These are phyloP conservation scores for Escovopsis weberi DNA, from an alignment of 2,329 filamentous ascomycete genomes.

Conservation along the genomic window DNA sequence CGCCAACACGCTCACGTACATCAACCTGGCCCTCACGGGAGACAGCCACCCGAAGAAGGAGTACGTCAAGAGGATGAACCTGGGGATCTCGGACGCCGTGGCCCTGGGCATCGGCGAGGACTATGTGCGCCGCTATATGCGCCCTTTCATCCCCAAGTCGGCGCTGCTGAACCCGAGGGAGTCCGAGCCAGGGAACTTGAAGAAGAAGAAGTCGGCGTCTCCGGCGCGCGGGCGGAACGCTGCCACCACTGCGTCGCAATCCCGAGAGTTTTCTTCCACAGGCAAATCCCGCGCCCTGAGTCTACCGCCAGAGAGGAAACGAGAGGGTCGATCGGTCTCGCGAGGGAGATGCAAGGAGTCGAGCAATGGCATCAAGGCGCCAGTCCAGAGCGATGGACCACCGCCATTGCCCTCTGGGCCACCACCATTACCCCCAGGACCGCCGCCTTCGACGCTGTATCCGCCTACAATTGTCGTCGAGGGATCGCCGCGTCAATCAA, in stretches of 20 bases:
- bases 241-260: constrained; percentile 5
- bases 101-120: constrained; percentile 20
- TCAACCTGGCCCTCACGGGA: constrained; percentile 18
- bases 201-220: neutral
- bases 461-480: constrained; percentile 17
- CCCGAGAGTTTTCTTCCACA: constrained; percentile 12
- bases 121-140: constrained; percentile 23
- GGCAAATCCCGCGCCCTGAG: constrained; percentile 9
- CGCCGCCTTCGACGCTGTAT: constrained; percentile 11
- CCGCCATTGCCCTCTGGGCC: constrained; percentile 16
- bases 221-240: constrained; percentile 4
- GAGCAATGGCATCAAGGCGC: constrained; percentile 4
- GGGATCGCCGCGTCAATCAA: constrained; percentile 6
- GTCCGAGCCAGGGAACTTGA: constrained; percentile 1
- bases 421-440: constrained; percentile 14
- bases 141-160: constrained; percentile 19
- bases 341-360: constrained; percentile 1
- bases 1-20: constrained; percentile 24
- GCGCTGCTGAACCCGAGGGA: neutral
- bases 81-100: constrained; percentile 21
- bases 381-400: constrained; percentile 1
- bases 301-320: constrained; percentile 5
- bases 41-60: constrained; percentile 23
- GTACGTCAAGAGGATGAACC: constrained; percentile 26
- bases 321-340: constrained; percentile 1